These are phyloP conservation scores for Thecaphora thlaspeos DNA, from an alignment of 1,284 basidiomycete species.

Conservation along the genomic window DNA sequence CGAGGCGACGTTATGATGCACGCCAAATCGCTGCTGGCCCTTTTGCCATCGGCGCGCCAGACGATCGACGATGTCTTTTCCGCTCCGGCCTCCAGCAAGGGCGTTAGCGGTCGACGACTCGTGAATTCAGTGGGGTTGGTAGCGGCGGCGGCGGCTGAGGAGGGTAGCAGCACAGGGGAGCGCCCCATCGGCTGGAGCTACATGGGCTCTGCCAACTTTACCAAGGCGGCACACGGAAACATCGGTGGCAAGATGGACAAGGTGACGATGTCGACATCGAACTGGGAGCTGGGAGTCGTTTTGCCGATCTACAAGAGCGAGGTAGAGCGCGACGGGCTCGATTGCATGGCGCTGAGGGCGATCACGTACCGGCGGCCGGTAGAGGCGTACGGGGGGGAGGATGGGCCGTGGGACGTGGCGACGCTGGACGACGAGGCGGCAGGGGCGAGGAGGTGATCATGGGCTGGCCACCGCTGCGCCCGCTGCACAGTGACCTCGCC, in stretches of 20 bases:
- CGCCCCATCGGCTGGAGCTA: slow-evolving; percentile 46
- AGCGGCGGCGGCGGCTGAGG: not conserved
- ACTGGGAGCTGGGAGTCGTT: slow-evolving; percentile 49
- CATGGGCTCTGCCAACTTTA: slow-evolving; percentile 52
- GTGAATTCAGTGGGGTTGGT: too few relatives aligned
- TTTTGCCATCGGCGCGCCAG: slow-evolving; percentile 1
- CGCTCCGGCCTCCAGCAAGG: too few relatives aligned
- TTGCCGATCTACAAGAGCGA: slow-evolving; percentile 36
- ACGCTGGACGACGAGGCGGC: too few relatives aligned
- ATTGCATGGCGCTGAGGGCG: slow-evolving; percentile 19
- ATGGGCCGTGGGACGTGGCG: slow-evolving; percentile 32
- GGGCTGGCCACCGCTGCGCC: too few relatives aligned
- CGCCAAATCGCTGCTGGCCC: slow-evolving; percentile 49
- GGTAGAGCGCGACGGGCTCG: slow-evolving; percentile 17
- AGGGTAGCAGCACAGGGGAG: slow-evolving; percentile 1
- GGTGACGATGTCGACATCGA: slow-evolving; percentile 29
- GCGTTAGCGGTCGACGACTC: too few relatives aligned
- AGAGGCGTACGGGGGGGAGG: slow-evolving; percentile 19
- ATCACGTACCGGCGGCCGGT: slow-evolving; percentile 40
- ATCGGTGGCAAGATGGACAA: slow-evolving; percentile 21
- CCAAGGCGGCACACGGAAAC: slow-evolving; percentile 53
- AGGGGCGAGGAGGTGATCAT: too few relatives aligned
- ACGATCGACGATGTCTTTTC: slow-evolving; percentile 17
- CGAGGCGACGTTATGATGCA: slow-evolving; percentile 55
- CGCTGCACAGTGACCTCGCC: too few relatives aligned